Evolutionary conservation across 106 monocot genomes (phyloP), one percentile per base, ranked within the genome.

Genomic region (Dendrobium officinale): DNA sequence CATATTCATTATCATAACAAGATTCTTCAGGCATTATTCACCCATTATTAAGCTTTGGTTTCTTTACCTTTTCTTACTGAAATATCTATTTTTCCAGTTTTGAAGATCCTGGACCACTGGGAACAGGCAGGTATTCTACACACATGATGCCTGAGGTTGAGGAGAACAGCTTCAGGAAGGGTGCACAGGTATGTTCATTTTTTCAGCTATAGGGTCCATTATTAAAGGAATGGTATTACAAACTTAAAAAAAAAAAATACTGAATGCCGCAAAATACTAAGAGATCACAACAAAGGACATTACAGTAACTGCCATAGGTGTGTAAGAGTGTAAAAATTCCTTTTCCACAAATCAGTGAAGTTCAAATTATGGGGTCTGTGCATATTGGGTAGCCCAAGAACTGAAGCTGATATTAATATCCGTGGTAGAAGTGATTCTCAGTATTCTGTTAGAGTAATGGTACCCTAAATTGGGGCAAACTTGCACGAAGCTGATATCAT

Each of bases 131-230:
- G 77, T 93, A 88, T 83, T 83, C 83, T 64, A 67, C 78, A 5
- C 86, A 80, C 54, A 93, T 93, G 92, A 75, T 86, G 83, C 92
- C 92, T 59, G 92, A 93, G 83, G 80, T 93, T 88, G 88, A 85
- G 76, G 85, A 84, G 56, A 86, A 77, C 55, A 86, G 86, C 79
- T 93, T 86, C 66, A 85, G 90, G 80, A 93, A 93, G 66, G 92
- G 92, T 72, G 79, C 92, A 83, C 92, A 93, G 90, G 92, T 88
- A 81, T 26, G 10, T 70, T 43, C 26, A 49, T n/a, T 70, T 29
- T 37, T 70, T 33, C 4, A 37, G 37, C n/a, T 6, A 15, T 70
- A n/a, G 2, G 24, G 26, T 26, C 26, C 9, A 26, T 66, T 24
- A 22, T 66, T 24, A 66, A 70, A 70, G 70, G n/a, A 70, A 70